phyloP scores from a whole-genome alignment of 805 yeast species.

The Ogataea chonburiensis region DNA sequence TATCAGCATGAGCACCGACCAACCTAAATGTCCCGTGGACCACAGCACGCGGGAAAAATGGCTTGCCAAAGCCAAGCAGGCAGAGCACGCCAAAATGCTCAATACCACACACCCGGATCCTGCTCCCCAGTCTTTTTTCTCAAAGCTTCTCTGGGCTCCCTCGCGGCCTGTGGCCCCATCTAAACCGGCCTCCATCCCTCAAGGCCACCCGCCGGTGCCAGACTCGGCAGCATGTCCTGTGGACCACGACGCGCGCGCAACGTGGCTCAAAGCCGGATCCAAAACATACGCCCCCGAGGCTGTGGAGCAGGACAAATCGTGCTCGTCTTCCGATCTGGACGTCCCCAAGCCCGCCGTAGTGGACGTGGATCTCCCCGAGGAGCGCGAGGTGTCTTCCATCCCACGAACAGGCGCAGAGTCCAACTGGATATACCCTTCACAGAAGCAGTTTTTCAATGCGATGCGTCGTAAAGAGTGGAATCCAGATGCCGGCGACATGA shows the following conservation, averaged over 20 bases:
- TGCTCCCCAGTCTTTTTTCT: background rate
- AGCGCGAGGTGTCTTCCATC: conserved; percentile 75
- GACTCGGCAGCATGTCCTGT: conserved; percentile 6
- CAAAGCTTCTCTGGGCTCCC: conserved; percentile 14
- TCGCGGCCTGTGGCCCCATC: background rate
- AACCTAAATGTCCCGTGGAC: conserved; percentile 65
- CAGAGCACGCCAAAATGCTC: conserved; percentile 15
- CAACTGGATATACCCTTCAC: conserved; percentile 95
- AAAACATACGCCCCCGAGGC: conserved; percentile 33
- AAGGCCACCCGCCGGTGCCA: conserved; percentile 4
- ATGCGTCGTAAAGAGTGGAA: conserved; percentile 90
- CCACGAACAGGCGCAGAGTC: conserved; percentile 68
- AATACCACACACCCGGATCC: background rate
- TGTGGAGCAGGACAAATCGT: conserved; percentile 36
- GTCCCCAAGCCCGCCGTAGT: conserved; percentile 30
- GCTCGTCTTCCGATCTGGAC: conserved; percentile 47
- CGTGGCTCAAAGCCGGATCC: conserved; percentile 9
- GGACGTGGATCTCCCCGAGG: conserved; percentile 55
- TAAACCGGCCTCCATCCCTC: background rate
- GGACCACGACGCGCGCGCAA: conserved; percentile 13
- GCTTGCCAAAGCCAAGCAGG: conserved; percentile 40
- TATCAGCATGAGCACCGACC: conserved; percentile 26
- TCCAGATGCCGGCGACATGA: conserved; percentile 81
- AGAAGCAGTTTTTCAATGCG: conserved; percentile 90
- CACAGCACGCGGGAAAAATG: conserved; percentile 59